Conservation (phyloP, 108 stramenopile genomes). For the Conticribra guillardii region DNA sequence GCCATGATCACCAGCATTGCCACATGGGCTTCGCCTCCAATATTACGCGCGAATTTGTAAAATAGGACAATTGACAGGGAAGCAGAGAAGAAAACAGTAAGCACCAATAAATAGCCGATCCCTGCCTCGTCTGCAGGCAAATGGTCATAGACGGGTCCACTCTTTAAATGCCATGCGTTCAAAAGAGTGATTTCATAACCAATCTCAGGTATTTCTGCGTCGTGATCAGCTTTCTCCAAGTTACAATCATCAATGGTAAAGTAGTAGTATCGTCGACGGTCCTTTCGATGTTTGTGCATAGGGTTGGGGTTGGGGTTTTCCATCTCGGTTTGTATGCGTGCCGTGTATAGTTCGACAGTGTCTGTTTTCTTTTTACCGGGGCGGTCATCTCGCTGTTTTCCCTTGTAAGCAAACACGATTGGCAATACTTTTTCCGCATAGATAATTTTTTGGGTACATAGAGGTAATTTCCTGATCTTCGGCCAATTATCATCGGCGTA, state of each 20-base stretch:
- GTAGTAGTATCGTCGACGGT: slow-evolving; percentile 71
- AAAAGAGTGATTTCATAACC: slow-evolving; percentile 53
- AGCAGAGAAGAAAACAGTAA: slow-evolving; percentile 58
- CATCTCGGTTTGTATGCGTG: slow-evolving; percentile 5
- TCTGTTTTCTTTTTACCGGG: slow-evolving; percentile 14
- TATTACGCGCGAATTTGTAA: slow-evolving; percentile 40
- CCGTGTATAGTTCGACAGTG: slow-evolving; percentile 31
- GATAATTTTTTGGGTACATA: slow-evolving; percentile 66
- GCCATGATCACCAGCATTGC: slow-evolving; percentile 73
- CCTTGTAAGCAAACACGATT: slow-evolving; percentile 55
- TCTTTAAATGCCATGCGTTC: slow-evolving; percentile 6
- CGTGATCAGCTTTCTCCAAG: slow-evolving; percentile 68
- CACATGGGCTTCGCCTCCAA: slow-evolving; percentile 66
- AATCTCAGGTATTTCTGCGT: slow-evolving; percentile 60
- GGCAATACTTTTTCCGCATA: slow-evolving; percentile 32
- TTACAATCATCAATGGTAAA: slow-evolving; percentile 79
- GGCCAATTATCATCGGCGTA: slow-evolving; percentile 76
- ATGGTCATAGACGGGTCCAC: slow-evolving; percentile 49
- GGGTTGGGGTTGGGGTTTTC: slow-evolving; percentile 23
- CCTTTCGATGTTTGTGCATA: slow-evolving; percentile 34
- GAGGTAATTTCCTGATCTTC: slow-evolving; percentile 43
- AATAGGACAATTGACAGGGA: slow-evolving; percentile 46
- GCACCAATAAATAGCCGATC: slow-evolving; percentile 54
- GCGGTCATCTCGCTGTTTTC: slow-evolving; percentile 36
- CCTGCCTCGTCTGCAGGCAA: slow-evolving; percentile 80